Conservation (phyloP, 2,329 filamentous ascomycete genomes). For the Magnaporthiopsis rhizophila region DNA sequence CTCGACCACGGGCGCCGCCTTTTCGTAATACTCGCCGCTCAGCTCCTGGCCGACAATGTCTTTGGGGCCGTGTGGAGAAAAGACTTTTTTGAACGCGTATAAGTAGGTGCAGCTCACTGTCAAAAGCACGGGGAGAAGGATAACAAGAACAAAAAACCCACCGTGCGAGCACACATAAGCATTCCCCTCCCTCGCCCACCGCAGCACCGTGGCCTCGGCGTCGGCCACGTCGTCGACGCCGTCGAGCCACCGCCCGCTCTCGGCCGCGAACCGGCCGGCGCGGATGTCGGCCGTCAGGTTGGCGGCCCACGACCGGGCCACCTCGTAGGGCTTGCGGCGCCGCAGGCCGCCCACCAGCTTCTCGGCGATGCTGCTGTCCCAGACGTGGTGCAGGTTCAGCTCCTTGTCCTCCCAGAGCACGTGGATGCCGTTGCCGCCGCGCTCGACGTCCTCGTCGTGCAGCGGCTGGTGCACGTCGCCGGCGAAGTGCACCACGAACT, state of each 20-base stretch:
- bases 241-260: conserved; percentile 46
- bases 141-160: conserved; percentile 25
- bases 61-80: conserved; percentile 52
- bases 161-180: conserved; percentile 53
- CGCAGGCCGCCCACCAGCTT: conserved; percentile 50
- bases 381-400: conserved; percentile 64
- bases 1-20: conserved; percentile 57
- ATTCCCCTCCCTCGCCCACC: conserved; percentile 59
- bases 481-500: conserved; percentile 61
- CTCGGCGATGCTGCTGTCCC: conserved; percentile 64
- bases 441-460: conserved; percentile 54
- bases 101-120: conserved; percentile 13
- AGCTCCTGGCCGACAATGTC: conserved; percentile 54
- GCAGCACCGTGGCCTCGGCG: conserved; percentile 46
- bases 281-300: conserved; percentile 46
- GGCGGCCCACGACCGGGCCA: conserved; percentile 46
- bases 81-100: conserved; percentile 24
- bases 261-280: conserved; percentile 43
- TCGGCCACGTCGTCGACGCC: conserved; percentile 45
- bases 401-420: conserved; percentile 51
- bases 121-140: background rate
- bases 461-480: conserved; percentile 64
- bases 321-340: conserved; percentile 36
- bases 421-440: conserved; percentile 60
- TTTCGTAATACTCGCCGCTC: conserved; percentile 54